Conservation (phyloP, 1,284 basidiomycete species). For the Pyrrhoderma lamaoense region DNA sequence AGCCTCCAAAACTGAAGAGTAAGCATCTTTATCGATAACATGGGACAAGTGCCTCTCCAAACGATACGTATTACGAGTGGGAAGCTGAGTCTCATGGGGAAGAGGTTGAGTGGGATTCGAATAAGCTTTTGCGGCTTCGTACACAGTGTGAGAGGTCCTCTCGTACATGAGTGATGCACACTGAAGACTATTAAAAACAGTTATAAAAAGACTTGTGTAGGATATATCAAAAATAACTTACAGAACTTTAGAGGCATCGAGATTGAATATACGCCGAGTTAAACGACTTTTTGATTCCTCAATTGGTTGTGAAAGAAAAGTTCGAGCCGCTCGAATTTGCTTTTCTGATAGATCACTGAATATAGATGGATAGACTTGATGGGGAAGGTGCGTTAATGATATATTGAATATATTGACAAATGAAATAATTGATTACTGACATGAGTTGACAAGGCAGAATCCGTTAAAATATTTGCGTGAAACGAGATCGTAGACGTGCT, state of each 20-base stretch:
- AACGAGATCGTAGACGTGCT: constrained; percentile 15
- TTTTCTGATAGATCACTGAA: constrained; percentile 26
- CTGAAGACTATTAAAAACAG: constrained; percentile 20
- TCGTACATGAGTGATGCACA: constrained; percentile 26
- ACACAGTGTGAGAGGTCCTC: constrained; percentile 18
- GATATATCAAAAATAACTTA: too few species aligned
- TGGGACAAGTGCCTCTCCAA: constrained; percentile 20
- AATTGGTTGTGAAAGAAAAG: constrained; percentile 21
- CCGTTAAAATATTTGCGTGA: constrained; percentile 18
- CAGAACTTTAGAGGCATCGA: constrained; percentile 26
- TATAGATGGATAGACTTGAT: constrained; percentile 27
- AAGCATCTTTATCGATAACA: constrained; percentile 17
- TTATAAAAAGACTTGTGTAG: too few species aligned
- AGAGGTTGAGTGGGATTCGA: constrained; percentile 4
- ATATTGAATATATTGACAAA: neutral
- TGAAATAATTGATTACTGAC: constrained; percentile 13
- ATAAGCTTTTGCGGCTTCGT: constrained; percentile 7
- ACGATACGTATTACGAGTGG: too few species aligned
- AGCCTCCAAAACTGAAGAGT: constrained; percentile 14
- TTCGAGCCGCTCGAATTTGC: constrained; percentile 23
- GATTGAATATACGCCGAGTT: constrained; percentile 23
- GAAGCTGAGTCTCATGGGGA: constrained; percentile 5
- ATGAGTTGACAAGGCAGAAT: constrained; percentile 22
- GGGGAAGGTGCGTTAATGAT: neutral
- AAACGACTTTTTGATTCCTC: constrained; percentile 18